Conservation (phyloP, 1,284 basidiomycete genomes). For the Malassezia sympodialis region DNA sequence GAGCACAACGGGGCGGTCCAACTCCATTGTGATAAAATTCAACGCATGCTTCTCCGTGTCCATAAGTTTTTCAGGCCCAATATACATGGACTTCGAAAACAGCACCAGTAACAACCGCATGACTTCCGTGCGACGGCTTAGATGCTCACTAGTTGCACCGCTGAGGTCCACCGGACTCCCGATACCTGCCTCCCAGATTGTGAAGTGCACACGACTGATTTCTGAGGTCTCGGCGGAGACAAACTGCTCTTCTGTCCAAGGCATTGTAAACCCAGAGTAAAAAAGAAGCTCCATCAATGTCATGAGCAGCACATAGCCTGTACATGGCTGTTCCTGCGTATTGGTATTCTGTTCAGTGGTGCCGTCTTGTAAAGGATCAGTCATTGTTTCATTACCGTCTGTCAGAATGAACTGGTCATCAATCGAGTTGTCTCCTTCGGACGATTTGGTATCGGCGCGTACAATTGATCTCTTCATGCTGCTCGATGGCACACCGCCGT, state of each 20-base stretch:
- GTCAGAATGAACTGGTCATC: not conserved
- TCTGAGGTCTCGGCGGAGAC: conserved; percentile 7
- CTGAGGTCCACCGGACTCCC: conserved; percentile 35
- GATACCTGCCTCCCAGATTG: conserved; percentile 44
- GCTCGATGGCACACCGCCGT: not conserved
- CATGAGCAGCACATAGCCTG: conserved; percentile 7
- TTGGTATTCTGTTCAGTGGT: not conserved
- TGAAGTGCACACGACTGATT: conserved; percentile 25
- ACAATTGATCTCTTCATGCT: not conserved
- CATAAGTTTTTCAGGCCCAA: conserved; percentile 21
- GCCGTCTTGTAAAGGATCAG: not conserved
- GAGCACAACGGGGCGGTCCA: conserved; percentile 30
- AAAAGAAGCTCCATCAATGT: conserved; percentile 38
- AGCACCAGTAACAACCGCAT: conserved; percentile 37
- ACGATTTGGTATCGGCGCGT: not conserved
- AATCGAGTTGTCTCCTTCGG: not conserved
- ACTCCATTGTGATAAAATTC: conserved; percentile 21
- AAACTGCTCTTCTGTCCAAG: conserved; percentile 41
- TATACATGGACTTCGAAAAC: conserved; percentile 41
- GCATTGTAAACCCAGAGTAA: conserved; percentile 42
- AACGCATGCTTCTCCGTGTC: conserved; percentile 21
- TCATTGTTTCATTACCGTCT: not conserved
- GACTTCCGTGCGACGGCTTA: conserved; percentile 33
- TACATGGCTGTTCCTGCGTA: not conserved
- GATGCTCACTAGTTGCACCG: conserved; percentile 24